Conservation (phyloP, 208 protist genomes). For the Leishmania arabica region DNA sequence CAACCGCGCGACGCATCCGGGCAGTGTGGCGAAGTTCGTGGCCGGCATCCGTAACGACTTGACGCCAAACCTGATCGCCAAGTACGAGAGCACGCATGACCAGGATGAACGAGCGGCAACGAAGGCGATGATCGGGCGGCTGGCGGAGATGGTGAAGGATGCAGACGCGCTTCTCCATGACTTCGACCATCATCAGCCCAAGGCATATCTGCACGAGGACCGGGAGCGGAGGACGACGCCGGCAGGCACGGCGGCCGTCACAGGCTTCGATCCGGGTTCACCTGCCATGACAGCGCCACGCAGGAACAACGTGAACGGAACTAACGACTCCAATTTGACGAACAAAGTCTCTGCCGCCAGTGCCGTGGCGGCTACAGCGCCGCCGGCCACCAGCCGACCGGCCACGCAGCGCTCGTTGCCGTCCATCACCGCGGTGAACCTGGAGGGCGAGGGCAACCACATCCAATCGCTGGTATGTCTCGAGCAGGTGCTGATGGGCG, state of each 20-base stretch:
- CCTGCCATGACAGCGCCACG: neutral
- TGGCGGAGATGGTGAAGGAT: conserved; percentile 75
- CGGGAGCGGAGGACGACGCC: conserved; percentile 16
- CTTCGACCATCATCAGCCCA: conserved; percentile 77
- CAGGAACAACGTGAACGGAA: neutral
- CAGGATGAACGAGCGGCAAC: conserved; percentile 37
- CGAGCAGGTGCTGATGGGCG: conserved; percentile 62
- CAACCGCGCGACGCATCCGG: conserved; percentile 69
- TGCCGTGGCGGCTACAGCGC: neutral
- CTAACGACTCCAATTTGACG: neutral
- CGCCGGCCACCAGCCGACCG: neutral
- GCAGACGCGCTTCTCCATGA: conserved; percentile 62
- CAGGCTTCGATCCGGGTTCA: neutral
- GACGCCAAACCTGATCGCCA: conserved; percentile 54
- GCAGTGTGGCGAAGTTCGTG: conserved; percentile 80
- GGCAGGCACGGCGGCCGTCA: neutral
- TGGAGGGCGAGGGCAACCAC: conserved; percentile 16
- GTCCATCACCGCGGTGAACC: conserved; percentile 20
- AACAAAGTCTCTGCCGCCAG: neutral
- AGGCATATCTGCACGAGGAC: conserved; percentile 70
- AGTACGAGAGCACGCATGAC: conserved; percentile 39
- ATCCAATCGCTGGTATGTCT: conserved; percentile 68
- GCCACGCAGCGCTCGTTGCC: conserved; percentile 15
- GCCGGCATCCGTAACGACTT: conserved; percentile 67
- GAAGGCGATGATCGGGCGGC: conserved; percentile 55